phyloP scores from a whole-genome alignment of 306 rosid genomes.

The Datisca glomerata region DNA sequence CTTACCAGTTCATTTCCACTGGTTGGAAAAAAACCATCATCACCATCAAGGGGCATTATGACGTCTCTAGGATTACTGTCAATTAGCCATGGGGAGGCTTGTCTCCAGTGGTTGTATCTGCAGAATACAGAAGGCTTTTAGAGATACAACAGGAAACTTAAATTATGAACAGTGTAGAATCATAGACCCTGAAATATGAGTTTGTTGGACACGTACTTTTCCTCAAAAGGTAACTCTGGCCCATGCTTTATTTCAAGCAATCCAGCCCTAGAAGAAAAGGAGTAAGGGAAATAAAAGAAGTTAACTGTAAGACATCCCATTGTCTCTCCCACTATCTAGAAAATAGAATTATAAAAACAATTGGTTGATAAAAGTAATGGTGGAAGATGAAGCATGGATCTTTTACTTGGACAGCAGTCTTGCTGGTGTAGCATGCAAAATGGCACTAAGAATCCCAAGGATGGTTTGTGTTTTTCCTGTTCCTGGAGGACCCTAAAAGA shows the following conservation, averaged over 20 bases:
- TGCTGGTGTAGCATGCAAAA: conserved; percentile 87
- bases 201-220: conserved; percentile 42
- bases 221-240: conserved; percentile 39
- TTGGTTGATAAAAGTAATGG: neutral
- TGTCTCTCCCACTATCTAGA: no score
- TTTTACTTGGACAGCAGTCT: conserved; percentile 68
- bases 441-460: conserved; percentile 85
- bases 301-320: no score
- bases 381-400: conserved; percentile 1
- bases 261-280: conserved; percentile 34
- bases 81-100: conserved; percentile 71
- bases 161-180: neutral
- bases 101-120: conserved; percentile 59
- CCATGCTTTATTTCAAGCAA: conserved; percentile 39
- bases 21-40: conserved; percentile 70
- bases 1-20: conserved; percentile 18
- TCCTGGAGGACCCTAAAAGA: conserved; percentile 95
- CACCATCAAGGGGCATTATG: conserved; percentile 68
- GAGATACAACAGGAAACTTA: neutral
- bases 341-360: conserved; percentile 7
- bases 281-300: neutral
- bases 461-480: conserved; percentile 96
- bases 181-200: conserved; percentile 8
- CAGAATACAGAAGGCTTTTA: conserved; percentile 10
- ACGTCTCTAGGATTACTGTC: conserved; percentile 63